phyloP scores from a whole-genome alignment of 2,329 filamentous ascomycete species.

The Didymosphaeria variabile region DNA sequence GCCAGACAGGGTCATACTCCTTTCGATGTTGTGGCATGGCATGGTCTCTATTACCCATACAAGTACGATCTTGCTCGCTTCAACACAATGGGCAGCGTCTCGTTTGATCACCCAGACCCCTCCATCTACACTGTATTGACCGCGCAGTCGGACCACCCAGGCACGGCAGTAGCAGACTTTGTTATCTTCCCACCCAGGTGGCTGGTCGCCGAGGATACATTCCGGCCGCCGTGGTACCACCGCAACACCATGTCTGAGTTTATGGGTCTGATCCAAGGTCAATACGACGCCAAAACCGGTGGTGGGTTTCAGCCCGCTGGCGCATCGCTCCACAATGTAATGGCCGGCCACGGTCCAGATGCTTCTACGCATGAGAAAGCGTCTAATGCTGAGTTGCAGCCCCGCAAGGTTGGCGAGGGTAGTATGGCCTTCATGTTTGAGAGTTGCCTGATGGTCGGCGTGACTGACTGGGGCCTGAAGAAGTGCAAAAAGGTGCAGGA shows the following conservation, averaged over 20 bases:
- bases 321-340: conserved; percentile 75
- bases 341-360: conserved; percentile 75
- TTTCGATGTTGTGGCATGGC: conserved; percentile 77
- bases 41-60: conserved; percentile 72
- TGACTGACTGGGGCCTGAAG: conserved; percentile 76
- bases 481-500: conserved; percentile 75
- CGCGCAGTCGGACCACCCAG: conserved; percentile 64
- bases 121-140: conserved; percentile 73
- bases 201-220: conserved; percentile 74
- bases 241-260: conserved; percentile 75
- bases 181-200: conserved; percentile 77
- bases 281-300: conserved; percentile 68
- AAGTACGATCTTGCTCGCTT: conserved; percentile 68
- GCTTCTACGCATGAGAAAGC: conserved; percentile 67
- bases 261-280: conserved; percentile 70
- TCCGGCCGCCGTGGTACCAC: conserved; percentile 77
- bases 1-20: conserved; percentile 71
- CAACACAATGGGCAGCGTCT: conserved; percentile 65
- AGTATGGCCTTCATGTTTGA: conserved; percentile 76
- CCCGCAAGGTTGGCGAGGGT: conserved; percentile 68
- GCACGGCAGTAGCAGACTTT: conserved; percentile 71
- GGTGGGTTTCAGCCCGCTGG: conserved; percentile 70
- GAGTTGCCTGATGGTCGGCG: conserved; percentile 73
- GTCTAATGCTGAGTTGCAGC: conserved; percentile 62
- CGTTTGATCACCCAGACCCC: conserved; percentile 72